A percentile compares a stretch with the other conserved stretches of the same genome.
These are phyloP conservation scores for Saprolegnia parasitica DNA, from an alignment of 352 stramenopile species.

Conservation along the genomic window DNA sequence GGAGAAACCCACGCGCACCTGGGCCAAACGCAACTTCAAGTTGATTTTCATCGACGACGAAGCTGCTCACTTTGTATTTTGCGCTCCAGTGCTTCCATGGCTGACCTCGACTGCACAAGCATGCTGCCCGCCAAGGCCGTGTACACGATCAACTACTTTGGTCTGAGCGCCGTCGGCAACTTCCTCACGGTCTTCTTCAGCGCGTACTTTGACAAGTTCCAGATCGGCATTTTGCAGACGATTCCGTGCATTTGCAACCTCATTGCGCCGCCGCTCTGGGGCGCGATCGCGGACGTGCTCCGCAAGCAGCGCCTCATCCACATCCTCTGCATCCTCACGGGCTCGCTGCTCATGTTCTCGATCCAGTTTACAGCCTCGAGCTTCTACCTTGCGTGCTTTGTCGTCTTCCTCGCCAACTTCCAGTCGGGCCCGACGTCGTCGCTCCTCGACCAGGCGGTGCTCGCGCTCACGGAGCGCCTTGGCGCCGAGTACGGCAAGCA, in stretches of 20 bases:
- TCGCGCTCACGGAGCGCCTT: constrained; percentile 38
- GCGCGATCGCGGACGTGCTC: constrained; percentile 39
- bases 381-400: constrained; percentile 41
- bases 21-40: constrained; percentile 17
- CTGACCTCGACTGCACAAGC: background rate
- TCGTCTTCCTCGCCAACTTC: constrained; percentile 48
- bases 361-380: constrained; percentile 40
- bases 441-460: constrained; percentile 40
- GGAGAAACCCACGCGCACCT: background rate
- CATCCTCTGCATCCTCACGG: constrained; percentile 41
- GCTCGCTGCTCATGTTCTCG: constrained; percentile 43
- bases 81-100: constrained; percentile 2
- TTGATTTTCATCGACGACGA: constrained; percentile 4
- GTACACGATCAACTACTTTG: constrained; percentile 26
- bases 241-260: constrained; percentile 48
- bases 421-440: constrained; percentile 43
- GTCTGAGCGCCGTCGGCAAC: constrained; percentile 7
- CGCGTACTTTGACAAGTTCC: constrained; percentile 46
- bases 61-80: constrained; percentile 1
- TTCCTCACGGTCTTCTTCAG: constrained; percentile 29
- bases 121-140: constrained; percentile 25
- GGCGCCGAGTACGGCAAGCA: constrained; percentile 50
- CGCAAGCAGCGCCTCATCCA: constrained; percentile 44
- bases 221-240: constrained; percentile 41
- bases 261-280: constrained; percentile 41